A percentile compares a stretch with the other conserved stretches of the same genome.
These are phyloP conservation scores for Fusarium citri DNA, from an alignment of 2,329 filamentous ascomycete genomes.

Conservation along the genomic window DNA sequence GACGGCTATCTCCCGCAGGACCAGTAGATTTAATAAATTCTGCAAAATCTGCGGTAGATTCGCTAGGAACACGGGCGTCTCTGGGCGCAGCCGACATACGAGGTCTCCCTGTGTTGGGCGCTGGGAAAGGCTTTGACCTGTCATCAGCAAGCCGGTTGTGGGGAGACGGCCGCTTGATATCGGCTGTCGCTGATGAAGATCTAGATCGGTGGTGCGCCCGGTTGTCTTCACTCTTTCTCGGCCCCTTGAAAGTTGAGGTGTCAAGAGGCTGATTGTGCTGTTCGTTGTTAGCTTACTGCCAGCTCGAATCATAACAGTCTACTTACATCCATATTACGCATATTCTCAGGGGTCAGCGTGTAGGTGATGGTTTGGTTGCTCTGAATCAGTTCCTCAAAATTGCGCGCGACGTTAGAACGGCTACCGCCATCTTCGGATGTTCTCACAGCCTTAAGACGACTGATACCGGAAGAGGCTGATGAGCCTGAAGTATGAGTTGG, in stretches of 20 bases:
- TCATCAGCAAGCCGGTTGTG: conserved; percentile 37
- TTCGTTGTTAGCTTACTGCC: conserved; percentile 36
- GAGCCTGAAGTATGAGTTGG: conserved; percentile 63
- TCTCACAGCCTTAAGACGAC: conserved; percentile 64
- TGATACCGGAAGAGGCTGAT: conserved; percentile 61
- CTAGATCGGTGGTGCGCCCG: conserved; percentile 58
- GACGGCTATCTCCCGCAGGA: conserved; percentile 63
- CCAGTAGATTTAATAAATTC: conserved; percentile 91
- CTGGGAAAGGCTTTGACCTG: conserved; percentile 36
- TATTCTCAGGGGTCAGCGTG: conserved; percentile 82
- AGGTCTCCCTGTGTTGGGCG: conserved; percentile 39
- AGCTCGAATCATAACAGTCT: no score
- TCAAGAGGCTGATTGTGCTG: conserved; percentile 57
- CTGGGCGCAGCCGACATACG: conserved; percentile 62
- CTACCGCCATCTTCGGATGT: conserved; percentile 68
- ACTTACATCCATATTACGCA: conserved; percentile 80
- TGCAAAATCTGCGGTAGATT: conserved; percentile 84
- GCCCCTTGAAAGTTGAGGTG: conserved; percentile 56
- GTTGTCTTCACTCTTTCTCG: conserved; percentile 61
- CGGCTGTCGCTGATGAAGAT: conserved; percentile 59
- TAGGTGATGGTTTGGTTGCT: conserved; percentile 87
- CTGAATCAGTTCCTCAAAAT: conserved; percentile 83
- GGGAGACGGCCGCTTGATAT: conserved; percentile 49
- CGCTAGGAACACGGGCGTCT: conserved; percentile 76
- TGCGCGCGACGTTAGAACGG: conserved; percentile 69